Evolutionary conservation across 75 land plant genomes (phyloP), one percentile per base, ranked within the genome.

Genomic region (Selaginella tamariscina): DNA sequence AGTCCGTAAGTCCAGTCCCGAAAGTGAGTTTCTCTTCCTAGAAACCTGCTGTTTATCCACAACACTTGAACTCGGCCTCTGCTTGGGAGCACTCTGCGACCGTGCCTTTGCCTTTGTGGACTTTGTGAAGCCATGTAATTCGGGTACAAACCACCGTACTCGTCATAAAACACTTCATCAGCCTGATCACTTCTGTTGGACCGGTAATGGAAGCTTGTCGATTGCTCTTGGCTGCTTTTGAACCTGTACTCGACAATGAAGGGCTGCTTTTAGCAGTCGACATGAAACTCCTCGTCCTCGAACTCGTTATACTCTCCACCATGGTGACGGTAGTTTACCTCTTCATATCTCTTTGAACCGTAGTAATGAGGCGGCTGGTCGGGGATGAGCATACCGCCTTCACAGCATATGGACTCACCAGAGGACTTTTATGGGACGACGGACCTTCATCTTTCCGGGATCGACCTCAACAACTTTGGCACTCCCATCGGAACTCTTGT

Each of bases 61-160:
- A 59, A 81, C 8, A 5, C 11, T 5, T 26, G 32, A 27, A 5
- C 8, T 26, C 32, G 80, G 89, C 57, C 95, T 72, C 64, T 86
- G 90, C 64, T 72, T 89, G 1, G 95, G 95, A 28, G 85, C 85
- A 27, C 95, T 89, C 1, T 82, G 77, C 18, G 95, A 89, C 30
- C 95, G 71, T 0, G 74, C 49, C 55, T 89, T 89, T 21, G 95
- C 95, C 55, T 67, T 77, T 0, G 87, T 77, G 5, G 95, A 89
- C 60, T 84, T 76, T 0, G 95, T 89, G 72, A 73, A 5, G 87
- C 74, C 95, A 89, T 89, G 80, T 89, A 89, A 67, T 65, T 84
- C 0, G 89, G 89, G 44, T 74, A 70, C 0, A 63, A 60, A 79
- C 82, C 62, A 23, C 8, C 49, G 49, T 39, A 59, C 9, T 59